Percentiles rank a stretch among this genome's conserved stretches.
Conservation (phyloP, 805 yeast species). For the Lachancea waltii region DNA sequence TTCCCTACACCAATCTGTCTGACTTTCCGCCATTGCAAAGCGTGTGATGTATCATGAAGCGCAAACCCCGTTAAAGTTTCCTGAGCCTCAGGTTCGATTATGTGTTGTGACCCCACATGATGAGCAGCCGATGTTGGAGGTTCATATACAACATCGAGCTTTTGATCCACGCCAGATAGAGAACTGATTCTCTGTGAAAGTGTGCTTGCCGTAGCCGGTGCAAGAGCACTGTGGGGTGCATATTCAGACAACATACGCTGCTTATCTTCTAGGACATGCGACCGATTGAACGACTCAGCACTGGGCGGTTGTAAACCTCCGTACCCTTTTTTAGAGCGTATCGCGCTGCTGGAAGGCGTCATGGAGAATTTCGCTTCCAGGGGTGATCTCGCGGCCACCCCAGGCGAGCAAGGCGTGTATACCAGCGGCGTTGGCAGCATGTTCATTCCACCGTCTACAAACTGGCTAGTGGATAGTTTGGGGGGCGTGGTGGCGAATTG, state of each 20-base stretch:
- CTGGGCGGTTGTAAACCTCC: conserved; percentile 1
- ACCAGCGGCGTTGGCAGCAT: conserved; percentile 31
- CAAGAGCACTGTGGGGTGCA: conserved; percentile 9
- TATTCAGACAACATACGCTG: conserved; percentile 17
- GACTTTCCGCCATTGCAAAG: conserved; percentile 32
- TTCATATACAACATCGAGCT: conserved; percentile 3
- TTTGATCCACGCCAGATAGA: conserved; percentile 6
- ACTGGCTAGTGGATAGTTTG: conserved; percentile 18
- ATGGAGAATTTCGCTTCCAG: conserved; percentile 7
- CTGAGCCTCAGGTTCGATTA: conserved; percentile 5
- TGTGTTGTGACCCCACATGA: conserved; percentile 4
- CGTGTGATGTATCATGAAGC: conserved; percentile 12
- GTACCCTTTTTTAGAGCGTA: conserved; percentile 5
- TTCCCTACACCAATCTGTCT: conserved; percentile 58
- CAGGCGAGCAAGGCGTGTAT: conserved; percentile 23
- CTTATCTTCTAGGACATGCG: conserved; percentile 4
- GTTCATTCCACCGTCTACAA: conserved; percentile 20
- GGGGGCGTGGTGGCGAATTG: conserved; percentile 18
- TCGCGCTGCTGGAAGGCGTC: background rate
- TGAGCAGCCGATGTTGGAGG: background rate
- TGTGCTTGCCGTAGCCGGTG: conserved; percentile 7
- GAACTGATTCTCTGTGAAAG: conserved; percentile 10
- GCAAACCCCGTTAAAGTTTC: conserved; percentile 18
- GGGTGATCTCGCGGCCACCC: conserved; percentile 14
- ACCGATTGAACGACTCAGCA: conserved; percentile 4